Evolutionary conservation across 2,329 filamentous ascomycete species (phyloP).

Genomic region (Fusarium secorum): DNA sequence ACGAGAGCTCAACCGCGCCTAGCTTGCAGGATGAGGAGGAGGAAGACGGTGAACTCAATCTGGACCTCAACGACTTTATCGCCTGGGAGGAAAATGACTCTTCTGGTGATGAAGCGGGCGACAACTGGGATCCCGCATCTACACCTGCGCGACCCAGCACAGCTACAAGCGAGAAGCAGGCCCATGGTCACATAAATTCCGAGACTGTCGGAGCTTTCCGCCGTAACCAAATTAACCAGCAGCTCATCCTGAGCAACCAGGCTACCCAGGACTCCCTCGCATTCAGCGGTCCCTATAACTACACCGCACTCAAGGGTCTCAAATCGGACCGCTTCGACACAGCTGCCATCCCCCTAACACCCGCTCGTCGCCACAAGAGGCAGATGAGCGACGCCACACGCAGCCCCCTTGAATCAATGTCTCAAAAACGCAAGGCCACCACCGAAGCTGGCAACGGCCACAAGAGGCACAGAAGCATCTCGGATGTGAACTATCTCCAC

Average conservation of each 20-base stretch:
- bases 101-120: conserved; percentile 66
- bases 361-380: conserved; percentile 66
- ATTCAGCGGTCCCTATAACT: conserved; percentile 66
- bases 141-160: conserved; percentile 62
- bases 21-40: conserved; percentile 60
- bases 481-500: conserved; percentile 60
- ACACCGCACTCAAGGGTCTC: conserved; percentile 68
- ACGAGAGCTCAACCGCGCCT: conserved; percentile 54
- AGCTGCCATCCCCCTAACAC: conserved; percentile 73
- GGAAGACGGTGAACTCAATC: conserved; percentile 69
- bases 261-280: conserved; percentile 69
- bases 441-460: conserved; percentile 53
- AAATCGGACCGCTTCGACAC: conserved; percentile 72
- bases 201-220: conserved; percentile 82
- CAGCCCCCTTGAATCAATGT: conserved; percentile 58
- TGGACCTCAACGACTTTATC: conserved; percentile 77
- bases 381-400: conserved; percentile 54
- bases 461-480: conserved; percentile 67
- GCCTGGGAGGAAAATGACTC: conserved; percentile 68
- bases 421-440: conserved; percentile 65
- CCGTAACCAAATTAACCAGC: conserved; percentile 69
- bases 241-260: conserved; percentile 66
- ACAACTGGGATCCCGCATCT: conserved; percentile 59
- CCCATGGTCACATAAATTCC: conserved; percentile 67
- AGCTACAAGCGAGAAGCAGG: conserved; percentile 56